A percentile compares a stretch with the other conserved stretches of the same genome.
phyloP scores from a whole-genome alignment of 2,329 filamentous ascomycete species.

The Ceratocystiopsis minuta region DNA sequence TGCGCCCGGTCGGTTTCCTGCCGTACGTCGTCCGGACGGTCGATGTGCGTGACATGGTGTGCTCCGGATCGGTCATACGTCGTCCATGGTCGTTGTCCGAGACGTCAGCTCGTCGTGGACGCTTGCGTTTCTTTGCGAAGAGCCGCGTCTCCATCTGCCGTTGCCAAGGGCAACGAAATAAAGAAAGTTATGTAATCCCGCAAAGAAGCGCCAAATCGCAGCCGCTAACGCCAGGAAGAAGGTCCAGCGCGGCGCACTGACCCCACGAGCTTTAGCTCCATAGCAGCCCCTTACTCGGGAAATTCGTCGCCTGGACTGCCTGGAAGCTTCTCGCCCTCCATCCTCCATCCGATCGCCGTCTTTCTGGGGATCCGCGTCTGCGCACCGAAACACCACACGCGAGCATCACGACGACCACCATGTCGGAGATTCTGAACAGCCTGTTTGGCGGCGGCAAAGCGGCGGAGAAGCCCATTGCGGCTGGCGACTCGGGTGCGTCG shows the following conservation, averaged over 20 bases:
- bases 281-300: not conserved
- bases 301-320: not conserved
- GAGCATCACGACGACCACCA: slow-evolving; percentile 11
- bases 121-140: not conserved
- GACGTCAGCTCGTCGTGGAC: not conserved
- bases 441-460: slow-evolving; percentile 52
- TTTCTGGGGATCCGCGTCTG: too few relatives aligned
- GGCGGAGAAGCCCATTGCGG: slow-evolving; percentile 28
- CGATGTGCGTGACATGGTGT: slow-evolving; percentile 26
- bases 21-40: slow-evolving; percentile 29
- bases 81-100: too few relatives aligned
- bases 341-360: slow-evolving; percentile 1
- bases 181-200: too few relatives aligned
- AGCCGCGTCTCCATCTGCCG: not conserved
- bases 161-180: not conserved
- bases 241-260: too few relatives aligned
- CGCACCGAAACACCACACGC: too few relatives aligned
- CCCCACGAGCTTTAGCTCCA: too few relatives aligned
- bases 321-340: not conserved
- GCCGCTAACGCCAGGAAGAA: too few relatives aligned
- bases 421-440: slow-evolving; percentile 46
- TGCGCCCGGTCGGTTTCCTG: slow-evolving; percentile 24
- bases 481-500: slow-evolving; percentile 44
- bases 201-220: too few relatives aligned
- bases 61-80: slow-evolving; percentile 1